These are phyloP conservation scores for Artomyces pyxidatus DNA, from an alignment of 768 basidiomycete species.

Conservation along the genomic window DNA sequence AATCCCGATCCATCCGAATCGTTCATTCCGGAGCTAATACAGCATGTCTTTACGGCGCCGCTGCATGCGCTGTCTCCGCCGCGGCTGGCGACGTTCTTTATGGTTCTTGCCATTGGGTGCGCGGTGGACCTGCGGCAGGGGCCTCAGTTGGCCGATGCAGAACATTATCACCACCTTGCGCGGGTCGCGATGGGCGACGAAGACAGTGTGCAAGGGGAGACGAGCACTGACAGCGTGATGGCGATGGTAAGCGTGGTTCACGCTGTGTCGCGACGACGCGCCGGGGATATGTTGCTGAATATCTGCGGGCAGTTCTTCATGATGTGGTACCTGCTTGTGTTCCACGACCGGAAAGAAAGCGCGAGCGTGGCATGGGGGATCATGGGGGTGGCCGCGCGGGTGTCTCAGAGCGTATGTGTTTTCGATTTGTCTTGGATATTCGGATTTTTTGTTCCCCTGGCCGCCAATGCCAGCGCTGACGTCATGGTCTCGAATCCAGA, in stretches of 20 bases:
- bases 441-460: background rate
- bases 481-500: background rate
- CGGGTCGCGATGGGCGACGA: constrained; percentile 1
- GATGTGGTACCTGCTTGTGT: background rate
- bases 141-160: background rate
- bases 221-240: background rate
- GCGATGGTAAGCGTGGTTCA: background rate
- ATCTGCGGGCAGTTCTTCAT: background rate
- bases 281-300: background rate
- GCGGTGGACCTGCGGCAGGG: background rate
- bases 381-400: background rate
- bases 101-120: background rate
- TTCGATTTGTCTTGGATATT: background rate
- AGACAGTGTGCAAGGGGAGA: background rate
- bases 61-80: background rate
- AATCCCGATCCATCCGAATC: background rate
- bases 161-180: constrained; percentile 1
- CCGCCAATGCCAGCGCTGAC: background rate
- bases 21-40: background rate
- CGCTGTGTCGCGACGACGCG: background rate
- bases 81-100: background rate
- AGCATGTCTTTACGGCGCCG: background rate
- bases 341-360: background rate
- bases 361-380: background rate
- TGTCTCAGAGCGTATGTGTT: background rate